Evolutionary conservation across 352 stramenopile genomes (phyloP).

Genomic region (Phytophthora hybrid): DNA sequence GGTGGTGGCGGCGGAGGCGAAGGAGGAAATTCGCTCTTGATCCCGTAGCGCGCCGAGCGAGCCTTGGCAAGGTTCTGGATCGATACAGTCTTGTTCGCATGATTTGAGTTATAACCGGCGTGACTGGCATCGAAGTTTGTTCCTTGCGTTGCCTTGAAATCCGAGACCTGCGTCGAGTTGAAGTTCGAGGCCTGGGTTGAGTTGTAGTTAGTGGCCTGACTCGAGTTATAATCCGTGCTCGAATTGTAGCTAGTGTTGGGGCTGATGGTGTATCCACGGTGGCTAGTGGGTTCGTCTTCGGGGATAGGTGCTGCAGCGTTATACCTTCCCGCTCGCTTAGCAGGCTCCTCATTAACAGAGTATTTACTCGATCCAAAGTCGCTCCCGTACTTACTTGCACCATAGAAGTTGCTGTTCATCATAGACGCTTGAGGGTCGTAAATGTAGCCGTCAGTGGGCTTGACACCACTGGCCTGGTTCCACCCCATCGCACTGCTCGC

Average conservation of each 20-base stretch:
- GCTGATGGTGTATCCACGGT: slow-evolving; percentile 25
- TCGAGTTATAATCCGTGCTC: slow-evolving; percentile 15
- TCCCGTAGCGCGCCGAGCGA: slow-evolving; percentile 36
- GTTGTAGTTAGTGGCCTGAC: slow-evolving; percentile 7
- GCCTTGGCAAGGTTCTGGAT: slow-evolving; percentile 49
- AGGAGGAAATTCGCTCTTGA: slow-evolving; percentile 40
- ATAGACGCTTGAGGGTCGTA: slow-evolving; percentile 38
- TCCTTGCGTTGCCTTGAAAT: slow-evolving; percentile 23
- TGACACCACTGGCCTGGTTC: slow-evolving; percentile 37
- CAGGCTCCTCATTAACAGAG: slow-evolving; percentile 43
- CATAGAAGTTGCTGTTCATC: slow-evolving; percentile 45
- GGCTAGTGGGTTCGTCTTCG: slow-evolving; percentile 35
- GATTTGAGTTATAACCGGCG: slow-evolving; percentile 23
- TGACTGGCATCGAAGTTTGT: slow-evolving; percentile 23
- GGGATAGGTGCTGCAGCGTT: slow-evolving; percentile 47
- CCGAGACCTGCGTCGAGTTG: slow-evolving; percentile 7
- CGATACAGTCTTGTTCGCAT: slow-evolving; percentile 46
- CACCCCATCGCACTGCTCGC: slow-evolving; percentile 33
- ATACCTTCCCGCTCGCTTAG: slow-evolving; percentile 50
- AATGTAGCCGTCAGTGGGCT: slow-evolving; percentile 31
- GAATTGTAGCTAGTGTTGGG: slow-evolving; percentile 24
- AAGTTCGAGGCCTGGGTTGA: slow-evolving; percentile 4
- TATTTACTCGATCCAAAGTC: slow-evolving; percentile 36
- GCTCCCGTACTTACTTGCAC: slow-evolving; percentile 40
- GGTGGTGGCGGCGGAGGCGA: slow-evolving; percentile 39